Base-by-base conservation (phyloP, 23 red algal genomes). In the Gracilaria vermiculophylla region DNA sequence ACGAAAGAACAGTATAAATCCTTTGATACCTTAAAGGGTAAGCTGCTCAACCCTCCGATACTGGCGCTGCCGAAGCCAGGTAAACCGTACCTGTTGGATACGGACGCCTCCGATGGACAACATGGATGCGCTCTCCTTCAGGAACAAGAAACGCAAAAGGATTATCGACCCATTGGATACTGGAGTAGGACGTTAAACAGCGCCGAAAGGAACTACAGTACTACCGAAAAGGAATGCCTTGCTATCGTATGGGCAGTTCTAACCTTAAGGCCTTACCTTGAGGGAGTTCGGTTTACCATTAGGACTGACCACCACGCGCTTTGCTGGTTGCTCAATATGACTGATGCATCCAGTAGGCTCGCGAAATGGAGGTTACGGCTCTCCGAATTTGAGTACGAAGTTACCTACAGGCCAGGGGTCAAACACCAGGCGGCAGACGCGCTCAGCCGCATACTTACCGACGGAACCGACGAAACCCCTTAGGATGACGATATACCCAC, bases 131-230 rank as follows among this genome's bases (percentile, higher is more conserved):
- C 32, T 20, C 21, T 84, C 6, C 60, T 60, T 11, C 80, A 84
- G 58, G 35, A 40, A 43, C 6, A 73, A 20, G 67, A 73, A 33
- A 11, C 21, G 6, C 67, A 8, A 14, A 69, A 84, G 41, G 55
- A 84, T 17, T 41, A 34, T 34, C 25, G 80, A 47, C 80, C 80
- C 10, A 44, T 84, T 34, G 80, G 80, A 3, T 84, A 84, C 41
- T 84, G 37, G 56, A 71, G 33, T 29, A 53, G 81, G 62, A 54
- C 48, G 6, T 43, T 86, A 5, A 62, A 43, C 23, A 45, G 39
- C 33, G 81, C 81, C 2, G 62, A 86, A 37, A 13, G 23, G 29
- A 86, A 47, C 35, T 72, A 53, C 48, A 53, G 20, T 2, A 72
- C 81, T 16, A 67, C 57, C 37, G 61, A 86, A 44, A 48, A 72